Evolutionary conservation across 257 asterid genomes (phyloP), one percentile per base, ranked within the genome.

Genomic region (Rauvolfia tetraphylla): DNA sequence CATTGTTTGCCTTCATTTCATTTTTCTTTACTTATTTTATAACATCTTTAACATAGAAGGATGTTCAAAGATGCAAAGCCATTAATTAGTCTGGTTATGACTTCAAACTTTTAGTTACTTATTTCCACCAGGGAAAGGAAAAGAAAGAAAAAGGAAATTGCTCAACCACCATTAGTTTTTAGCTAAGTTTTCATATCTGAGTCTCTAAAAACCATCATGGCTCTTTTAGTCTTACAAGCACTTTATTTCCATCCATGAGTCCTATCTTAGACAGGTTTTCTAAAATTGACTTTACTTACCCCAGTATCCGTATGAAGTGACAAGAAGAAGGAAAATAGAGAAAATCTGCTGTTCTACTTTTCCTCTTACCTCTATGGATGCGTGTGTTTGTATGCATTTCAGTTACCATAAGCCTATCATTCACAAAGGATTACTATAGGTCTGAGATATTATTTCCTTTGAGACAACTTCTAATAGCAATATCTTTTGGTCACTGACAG

Each of bases 391-490:
- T 14, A 22, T 49, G 56, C 2, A 38, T 65, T 65, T 36, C 27
- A 65, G 27, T 65, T 65, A 65, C 48, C 46, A 67, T 67, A 2
- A 46, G 39, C 11, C 49, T 38, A 23, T 23, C 25, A 15, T 48
- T 23, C 13, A 15, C 29, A 34, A 17, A 48, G 34, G 53, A 44
- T 18, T 49, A 63, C 25, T 2, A n/a, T 41, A 39, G 38, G n/a
- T 33, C 71, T 54, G 36, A 58, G 51, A 76, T 68, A 33, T 38
- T 57, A 49, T n/a, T 49, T 49, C 18, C 74, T 71, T 34, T n/a
- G n/a, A n/a, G n/a, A n/a, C n/a, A n/a, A n/a, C n/a, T n/a, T n/a
- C n/a, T n/a, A n/a, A n/a, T n/a, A n/a, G n/a, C n/a, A n/a, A n/a
- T n/a, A n/a, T n/a, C n/a, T n/a, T n/a, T n/a, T n/a, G n/a, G n/a